phyloP scores from a whole-genome alignment of 768 basidiomycete species.

The Leucosporidium yakuticum region DNA sequence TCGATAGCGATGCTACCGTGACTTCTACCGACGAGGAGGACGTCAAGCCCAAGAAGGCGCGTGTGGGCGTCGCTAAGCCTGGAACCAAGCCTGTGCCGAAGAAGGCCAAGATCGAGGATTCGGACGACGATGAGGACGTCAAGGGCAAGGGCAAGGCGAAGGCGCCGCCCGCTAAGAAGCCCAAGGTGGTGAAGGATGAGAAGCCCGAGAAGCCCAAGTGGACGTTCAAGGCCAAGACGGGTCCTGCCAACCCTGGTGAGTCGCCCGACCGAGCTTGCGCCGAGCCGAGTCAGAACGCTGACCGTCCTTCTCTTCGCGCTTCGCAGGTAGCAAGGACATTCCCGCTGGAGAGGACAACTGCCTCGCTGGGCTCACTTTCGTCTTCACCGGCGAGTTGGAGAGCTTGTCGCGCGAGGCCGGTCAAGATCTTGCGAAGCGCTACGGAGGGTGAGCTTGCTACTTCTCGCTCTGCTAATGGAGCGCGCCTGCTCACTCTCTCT shows the following conservation, averaged over 20 bases:
- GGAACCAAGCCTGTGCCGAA: background rate
- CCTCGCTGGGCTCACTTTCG: slow-evolving; percentile 78
- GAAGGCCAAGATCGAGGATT: slow-evolving; percentile 2
- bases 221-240: slow-evolving; percentile 1
- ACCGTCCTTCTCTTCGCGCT: background rate
- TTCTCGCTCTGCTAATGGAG: background rate
- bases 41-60: background rate
- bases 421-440: slow-evolving; percentile 79
- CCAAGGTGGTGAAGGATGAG: background rate
- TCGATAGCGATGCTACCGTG: background rate
- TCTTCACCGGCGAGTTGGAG: slow-evolving; percentile 84
- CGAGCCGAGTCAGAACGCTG: background rate
- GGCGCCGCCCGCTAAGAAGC: slow-evolving; percentile 1
- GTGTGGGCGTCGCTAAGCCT: too few species aligned
- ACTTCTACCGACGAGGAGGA: slow-evolving; percentile 1
- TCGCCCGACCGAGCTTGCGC: background rate
- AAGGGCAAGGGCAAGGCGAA: slow-evolving; percentile 10
- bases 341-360: slow-evolving; percentile 68
- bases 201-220: slow-evolving; percentile 7
- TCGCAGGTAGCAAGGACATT: slow-evolving; percentile 58
- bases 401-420: slow-evolving; percentile 85
- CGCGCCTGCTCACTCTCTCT: slow-evolving; percentile 7
- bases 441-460: slow-evolving; percentile 64
- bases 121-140: background rate
- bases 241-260: slow-evolving; percentile 2